These are phyloP conservation scores for Senna tora DNA, from an alignment of 306 rosid species.

Conservation along the genomic window DNA sequence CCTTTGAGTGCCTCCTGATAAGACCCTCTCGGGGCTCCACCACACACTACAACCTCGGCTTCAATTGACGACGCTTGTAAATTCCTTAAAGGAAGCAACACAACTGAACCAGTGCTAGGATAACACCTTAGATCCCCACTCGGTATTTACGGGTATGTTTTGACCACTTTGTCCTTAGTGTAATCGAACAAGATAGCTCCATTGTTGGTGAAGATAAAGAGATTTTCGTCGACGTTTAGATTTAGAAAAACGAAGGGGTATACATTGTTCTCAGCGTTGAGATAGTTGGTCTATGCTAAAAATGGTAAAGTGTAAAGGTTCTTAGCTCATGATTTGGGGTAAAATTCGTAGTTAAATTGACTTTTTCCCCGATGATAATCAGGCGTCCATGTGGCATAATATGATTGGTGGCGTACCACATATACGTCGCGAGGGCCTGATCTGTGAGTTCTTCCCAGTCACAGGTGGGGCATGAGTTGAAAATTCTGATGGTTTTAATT, in stretches of 20 bases:
- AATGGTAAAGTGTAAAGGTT: constrained; percentile 47
- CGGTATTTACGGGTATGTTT: constrained; percentile 58
- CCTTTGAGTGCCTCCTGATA: not conserved
- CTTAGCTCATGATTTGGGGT: constrained; percentile 48
- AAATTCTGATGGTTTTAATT: constrained; percentile 45
- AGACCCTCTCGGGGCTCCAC: constrained; percentile 84
- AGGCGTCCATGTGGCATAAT: constrained; percentile 65
- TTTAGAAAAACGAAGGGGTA: constrained; percentile 78
- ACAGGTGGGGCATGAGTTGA: constrained; percentile 52
- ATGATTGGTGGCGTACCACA: constrained; percentile 84
- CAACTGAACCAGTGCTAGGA: constrained; percentile 79
- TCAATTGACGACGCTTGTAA: constrained; percentile 12
- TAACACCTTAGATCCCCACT: constrained; percentile 75
- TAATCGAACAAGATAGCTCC: constrained; percentile 62
- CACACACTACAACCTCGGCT: constrained; percentile 73
- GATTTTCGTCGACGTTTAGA: constrained; percentile 59
- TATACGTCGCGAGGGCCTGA: constrained; percentile 32
- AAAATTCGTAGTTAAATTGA: constrained; percentile 69
- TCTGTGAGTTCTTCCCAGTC: constrained; percentile 58
- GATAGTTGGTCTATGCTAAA: constrained; percentile 55
- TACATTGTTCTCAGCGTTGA: constrained; percentile 56
- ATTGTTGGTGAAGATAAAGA: constrained; percentile 73
- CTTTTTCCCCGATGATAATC: constrained; percentile 67
- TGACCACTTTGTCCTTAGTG: constrained; percentile 29
- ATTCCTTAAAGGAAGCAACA: constrained; percentile 60